Base-by-base conservation (phyloP, 805 yeast species). In the Blastobotrys attinorum region DNA sequence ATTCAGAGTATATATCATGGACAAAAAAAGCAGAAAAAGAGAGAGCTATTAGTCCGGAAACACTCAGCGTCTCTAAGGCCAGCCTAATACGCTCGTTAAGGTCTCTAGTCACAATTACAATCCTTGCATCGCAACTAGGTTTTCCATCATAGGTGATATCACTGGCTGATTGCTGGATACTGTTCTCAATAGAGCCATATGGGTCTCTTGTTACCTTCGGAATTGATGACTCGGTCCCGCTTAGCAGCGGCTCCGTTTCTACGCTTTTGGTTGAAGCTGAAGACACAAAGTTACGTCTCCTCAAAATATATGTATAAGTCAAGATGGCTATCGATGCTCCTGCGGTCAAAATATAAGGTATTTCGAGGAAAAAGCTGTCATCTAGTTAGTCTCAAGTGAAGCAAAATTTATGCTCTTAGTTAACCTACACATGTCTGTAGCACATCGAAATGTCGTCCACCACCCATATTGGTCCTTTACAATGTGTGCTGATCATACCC, bases 331-430 rank as follows among this genome's bases (percentile, higher is more conserved):
- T 43, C 54, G 40, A 58, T 44, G 45, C 37, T 3, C 61, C 53
- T 2, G 33, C 46, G 1, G 58, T 43, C 3, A 69, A 64, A 7
- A 68, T 45, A n/a, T 58, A 43, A 25, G 55, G 48, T 34, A 44
- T 22, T 36, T 45, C 45, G 49, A 56, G 48, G n/a, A 46, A 23
- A 31, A 45, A 53, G 37, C 51, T 42, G 36, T 8, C 8, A 17
- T n/a, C n/a, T 10, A 5, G 29, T 25, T 36, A 22, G 37, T 32
- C 25, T 15, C 22, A 7, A 6, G 6, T n/a, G n/a, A n/a, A n/a
- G n/a, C 4, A 13, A 23, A 22, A 13, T 27, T n/a, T 17, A n/a
- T n/a, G n/a, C n/a, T 20, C 15, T 22, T 23, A 15, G 5, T 3
- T 3, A 21, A 22, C 39, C 15, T 22, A 36, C 39, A n/a, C 3